Evolutionary conservation across 2,329 filamentous ascomycete genomes (phyloP).

Genomic region (Dothidotthia symphoricarpi): DNA sequence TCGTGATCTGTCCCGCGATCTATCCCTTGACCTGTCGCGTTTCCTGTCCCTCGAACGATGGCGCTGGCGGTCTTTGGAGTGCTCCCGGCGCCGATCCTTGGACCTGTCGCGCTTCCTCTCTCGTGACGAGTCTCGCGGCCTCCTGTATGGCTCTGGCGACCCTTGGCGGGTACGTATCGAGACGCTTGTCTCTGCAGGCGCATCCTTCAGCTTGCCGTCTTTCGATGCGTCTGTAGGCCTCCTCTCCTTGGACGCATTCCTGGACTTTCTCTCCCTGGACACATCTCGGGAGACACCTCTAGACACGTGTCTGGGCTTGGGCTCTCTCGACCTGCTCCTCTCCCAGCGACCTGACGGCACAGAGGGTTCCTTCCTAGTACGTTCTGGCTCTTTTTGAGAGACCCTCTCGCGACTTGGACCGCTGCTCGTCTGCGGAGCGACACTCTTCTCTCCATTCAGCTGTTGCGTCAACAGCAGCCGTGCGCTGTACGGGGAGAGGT

Average conservation of each 20-base stretch:
- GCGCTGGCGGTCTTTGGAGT: slow-evolving; percentile 3
- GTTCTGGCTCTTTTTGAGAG: slow-evolving; percentile 11
- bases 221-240: slow-evolving; percentile 9
- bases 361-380: slow-evolving; percentile 11
- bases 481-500: slow-evolving; percentile 35
- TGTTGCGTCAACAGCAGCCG: slow-evolving; percentile 31
- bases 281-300: slow-evolving; percentile 3
- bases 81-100: slow-evolving; percentile 6
- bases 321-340: slow-evolving; percentile 17
- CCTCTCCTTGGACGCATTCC: slow-evolving; percentile 13
- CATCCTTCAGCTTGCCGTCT: slow-evolving; percentile 16
- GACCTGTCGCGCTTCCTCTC: slow-evolving; percentile 15
- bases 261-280: slow-evolving; percentile 10
- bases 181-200: slow-evolving; percentile 11
- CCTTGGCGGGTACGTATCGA: slow-evolving; percentile 10
- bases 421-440: slow-evolving; percentile 16
- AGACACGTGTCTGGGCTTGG: slow-evolving; percentile 5
- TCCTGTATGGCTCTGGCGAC: slow-evolving; percentile 33
- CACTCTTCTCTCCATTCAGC: slow-evolving; percentile 16
- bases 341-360: slow-evolving; percentile 10
- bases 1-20: slow-evolving; percentile 18
- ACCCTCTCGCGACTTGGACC: slow-evolving; percentile 13
- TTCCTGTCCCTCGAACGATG: slow-evolving; percentile 18
- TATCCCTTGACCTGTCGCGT: slow-evolving; percentile 12
- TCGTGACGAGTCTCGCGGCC: slow-evolving; percentile 17